Evolutionary conservation across 1,284 basidiomycete species (phyloP), one percentile per base, ranked within the genome.

Genomic region (Ustilago lituana): DNA sequence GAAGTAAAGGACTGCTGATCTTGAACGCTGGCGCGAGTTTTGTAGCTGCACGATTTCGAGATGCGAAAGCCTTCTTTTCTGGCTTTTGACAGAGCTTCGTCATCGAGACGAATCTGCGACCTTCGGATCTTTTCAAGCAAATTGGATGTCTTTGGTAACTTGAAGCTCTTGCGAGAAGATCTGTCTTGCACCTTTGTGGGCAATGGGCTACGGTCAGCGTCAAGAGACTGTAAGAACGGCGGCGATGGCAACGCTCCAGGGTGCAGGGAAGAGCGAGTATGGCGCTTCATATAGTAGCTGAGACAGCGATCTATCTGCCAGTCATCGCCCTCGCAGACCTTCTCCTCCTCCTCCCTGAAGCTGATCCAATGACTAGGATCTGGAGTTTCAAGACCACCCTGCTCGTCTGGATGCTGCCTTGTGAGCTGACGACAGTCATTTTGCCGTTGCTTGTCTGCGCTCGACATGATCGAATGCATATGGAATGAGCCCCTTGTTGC

Each of bases 231-330:
- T 2, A 49, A 17, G 4, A 44, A 36, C 9, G 38, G 41, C 15
- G 39, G 12, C 5, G 27, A 24, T 23, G 43, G 19, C 33, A 38
- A 20, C 2, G 32, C 20, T n/a, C 24, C 50, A 15, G 17, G 26
- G 8, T 26, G 44, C 14, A 26, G 22, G 2, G 54, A 58, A 8
- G 37, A 14, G 7, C 20, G 5, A 11, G 49, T 57, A 5, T 26
- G 49, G 12, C 45, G 55, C 29, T 58, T 62, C 43, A 68, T 57
- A 27, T 68, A 68, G 45, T 68, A 68, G 59, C 65, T 68, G 2
- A 68, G 51, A 48, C 65, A 68, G 6, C 65, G 58, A 12, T 68
- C 65, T 17, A 68, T 68, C 33, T 62, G 54, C 3, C 5, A 3
- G 1, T 67, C 62, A n/a, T 52, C 56, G 7, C 24, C 52, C 8